Base-by-base conservation (phyloP, 306 rosid genomes). In the Quercus dentata region DNA sequence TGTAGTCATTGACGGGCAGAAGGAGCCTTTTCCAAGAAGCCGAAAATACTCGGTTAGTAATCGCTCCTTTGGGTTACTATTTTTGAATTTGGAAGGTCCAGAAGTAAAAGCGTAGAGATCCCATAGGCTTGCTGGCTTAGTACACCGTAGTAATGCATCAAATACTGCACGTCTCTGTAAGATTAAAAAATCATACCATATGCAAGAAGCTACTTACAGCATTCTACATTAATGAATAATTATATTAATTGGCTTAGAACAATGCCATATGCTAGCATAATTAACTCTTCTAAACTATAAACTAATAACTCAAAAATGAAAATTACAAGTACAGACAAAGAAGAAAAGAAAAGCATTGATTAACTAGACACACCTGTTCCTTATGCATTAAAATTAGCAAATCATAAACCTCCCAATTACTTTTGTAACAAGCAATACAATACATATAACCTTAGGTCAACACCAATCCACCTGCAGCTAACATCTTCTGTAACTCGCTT, bases 1-100 rank as follows among this genome's bases (percentile, higher is more conserved):
- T 92, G 87, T 91, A 74, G 74, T 75, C 76, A 83, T 69, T 12
- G 98, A 89, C 49, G 94, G 92, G 77, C 8, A 80, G 71, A 63
- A 63, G 75, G 81, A 84, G 80, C 80, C 82, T 69, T 83, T 87
- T 73, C 98, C 94, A 89, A 95, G 97, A 80, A 95, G 99, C 80
- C 99, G 98, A 79, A 89, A 87, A 83, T 95, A 95, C 85, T 95
- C 99, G 74, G 88, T 88, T 70, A 95, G 81, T 82, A 95, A 84
- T 77, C 99, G 97, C 80, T 90, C 88, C 82, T 88, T 83, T 64
- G 99, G 97, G 79, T 83, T 80, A 77, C 88, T 85, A 86, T 87
- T 91, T 73, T 38, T 74, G 73, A 87, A 93, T 78, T 86, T 88
- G 78, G 98, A 93, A 82, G 97, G 90, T 64, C 97, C 98, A 58